Evolutionary conservation across 2,329 filamentous ascomycete genomes (phyloP).

Genomic region (Colletotrichum theobromicola): DNA sequence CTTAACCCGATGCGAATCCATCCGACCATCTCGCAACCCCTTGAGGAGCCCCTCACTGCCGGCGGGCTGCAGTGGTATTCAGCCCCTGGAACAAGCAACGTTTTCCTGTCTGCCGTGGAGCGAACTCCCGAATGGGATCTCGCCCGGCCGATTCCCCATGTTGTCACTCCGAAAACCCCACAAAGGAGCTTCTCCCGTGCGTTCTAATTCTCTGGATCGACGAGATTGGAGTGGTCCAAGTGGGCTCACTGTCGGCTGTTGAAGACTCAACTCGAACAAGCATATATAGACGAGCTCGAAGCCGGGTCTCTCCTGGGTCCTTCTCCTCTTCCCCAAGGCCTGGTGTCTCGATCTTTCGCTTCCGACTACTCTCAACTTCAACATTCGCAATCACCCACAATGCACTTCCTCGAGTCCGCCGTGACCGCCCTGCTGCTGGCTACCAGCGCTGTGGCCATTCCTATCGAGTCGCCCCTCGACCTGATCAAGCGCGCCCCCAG

Average conservation of each 20-base stretch:
- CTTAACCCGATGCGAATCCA: neutral
- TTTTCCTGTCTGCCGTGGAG: neutral
- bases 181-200: neutral
- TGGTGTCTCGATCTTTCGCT: neutral
- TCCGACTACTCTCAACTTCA: neutral
- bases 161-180: neutral
- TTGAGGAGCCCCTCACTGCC: neutral
- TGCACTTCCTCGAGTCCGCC: conserved; percentile 28
- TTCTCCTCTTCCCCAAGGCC: neutral
- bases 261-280: neutral
- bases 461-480: conserved; percentile 39
- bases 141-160: neutral
- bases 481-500: conserved; percentile 44
- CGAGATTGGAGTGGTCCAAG: conserved; percentile 13
- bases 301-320: neutral
- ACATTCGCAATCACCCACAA: conserved; percentile 14
- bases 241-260: neutral
- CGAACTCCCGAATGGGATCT: neutral
- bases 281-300: conserved; percentile 2
- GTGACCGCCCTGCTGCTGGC: conserved; percentile 30
- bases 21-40: neutral
- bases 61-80: neutral
- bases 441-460: conserved; percentile 31
- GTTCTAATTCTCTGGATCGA: neutral
- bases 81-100: neutral